Evolutionary conservation across 202 grass and related monocot species (phyloP).

Genomic region (Setaria viridis): DNA sequence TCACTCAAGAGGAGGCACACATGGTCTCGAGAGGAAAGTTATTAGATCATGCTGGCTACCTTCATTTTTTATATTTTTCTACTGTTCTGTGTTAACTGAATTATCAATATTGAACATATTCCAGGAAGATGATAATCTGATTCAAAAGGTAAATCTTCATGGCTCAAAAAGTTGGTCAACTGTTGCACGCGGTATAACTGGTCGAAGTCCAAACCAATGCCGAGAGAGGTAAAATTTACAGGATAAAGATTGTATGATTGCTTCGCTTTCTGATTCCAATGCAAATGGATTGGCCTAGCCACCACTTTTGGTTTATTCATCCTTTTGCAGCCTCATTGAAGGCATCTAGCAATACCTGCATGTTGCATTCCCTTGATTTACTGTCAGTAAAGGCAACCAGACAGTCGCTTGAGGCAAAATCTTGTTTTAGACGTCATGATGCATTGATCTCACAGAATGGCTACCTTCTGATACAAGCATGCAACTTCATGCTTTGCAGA

Average conservation of each 20-base stretch:
- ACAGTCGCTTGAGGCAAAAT: background rate
- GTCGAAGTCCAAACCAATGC: conserved; percentile 49
- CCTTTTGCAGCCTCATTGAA: background rate
- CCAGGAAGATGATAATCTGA: conserved; percentile 66
- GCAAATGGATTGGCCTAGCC: background rate
- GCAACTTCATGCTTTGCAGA: background rate
- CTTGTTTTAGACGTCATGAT: background rate
- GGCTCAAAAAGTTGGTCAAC: conserved; percentile 48
- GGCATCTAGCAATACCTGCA: background rate
- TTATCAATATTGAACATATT: conserved; percentile 28
- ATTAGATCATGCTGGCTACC: conserved; percentile 16
- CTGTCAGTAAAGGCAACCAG: background rate
- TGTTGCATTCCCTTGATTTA: background rate
- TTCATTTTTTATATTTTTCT: conserved; percentile 26
- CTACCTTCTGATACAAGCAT: background rate
- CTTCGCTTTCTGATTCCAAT: conserved; percentile 16
- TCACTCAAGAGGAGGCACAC: conserved; percentile 19
- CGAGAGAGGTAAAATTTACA: conserved; percentile 50
- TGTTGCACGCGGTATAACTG: conserved; percentile 48
- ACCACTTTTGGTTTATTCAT: conserved; percentile 7
- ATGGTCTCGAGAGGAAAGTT: conserved; percentile 53
- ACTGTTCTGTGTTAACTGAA: conserved; percentile 7
- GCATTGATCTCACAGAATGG: background rate
- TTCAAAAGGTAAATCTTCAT: conserved; percentile 49
- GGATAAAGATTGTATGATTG: conserved; percentile 1